Conservation (phyloP, 2,329 filamentous ascomycete species). For the Aspergillus sp. region DNA sequence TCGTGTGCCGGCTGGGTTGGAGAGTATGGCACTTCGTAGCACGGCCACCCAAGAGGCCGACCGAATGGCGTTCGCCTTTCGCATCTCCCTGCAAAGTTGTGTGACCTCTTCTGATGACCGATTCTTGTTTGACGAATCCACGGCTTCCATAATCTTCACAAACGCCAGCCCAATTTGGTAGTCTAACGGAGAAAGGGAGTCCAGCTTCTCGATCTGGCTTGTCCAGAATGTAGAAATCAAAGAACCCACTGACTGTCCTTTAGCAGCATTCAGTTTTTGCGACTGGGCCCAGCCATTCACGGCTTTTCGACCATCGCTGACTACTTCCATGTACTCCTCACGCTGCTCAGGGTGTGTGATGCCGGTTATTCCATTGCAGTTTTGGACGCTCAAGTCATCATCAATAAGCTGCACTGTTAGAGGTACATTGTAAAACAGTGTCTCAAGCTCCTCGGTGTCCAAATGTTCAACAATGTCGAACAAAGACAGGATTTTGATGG, state of each 20-base stretch:
- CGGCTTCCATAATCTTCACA: conserved; percentile 40
- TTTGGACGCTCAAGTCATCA: conserved; percentile 60
- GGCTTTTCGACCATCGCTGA: conserved; percentile 53
- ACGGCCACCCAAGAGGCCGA: conserved; percentile 52
- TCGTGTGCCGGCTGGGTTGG: conserved; percentile 50
- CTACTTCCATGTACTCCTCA: conserved; percentile 54
- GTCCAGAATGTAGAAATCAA: conserved; percentile 37
- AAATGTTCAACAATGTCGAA: conserved; percentile 38
- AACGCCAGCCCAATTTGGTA: conserved; percentile 47
- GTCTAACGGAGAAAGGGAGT: conserved; percentile 32
- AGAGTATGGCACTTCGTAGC: conserved; percentile 51
- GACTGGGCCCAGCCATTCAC: conserved; percentile 47
- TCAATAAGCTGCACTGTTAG: conserved; percentile 59
- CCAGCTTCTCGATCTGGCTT: conserved; percentile 33
- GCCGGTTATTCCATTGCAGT: conserved; percentile 57
- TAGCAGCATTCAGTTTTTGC: conserved; percentile 16
- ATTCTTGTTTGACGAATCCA: conserved; percentile 26
- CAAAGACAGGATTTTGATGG: conserved; percentile 57
- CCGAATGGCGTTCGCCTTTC: conserved; percentile 47
- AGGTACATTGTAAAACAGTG: conserved; percentile 54
- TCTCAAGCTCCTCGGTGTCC: conserved; percentile 35
- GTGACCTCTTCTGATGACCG: conserved; percentile 35
- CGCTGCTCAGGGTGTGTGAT: conserved; percentile 51
- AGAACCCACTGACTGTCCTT: conserved; percentile 26
- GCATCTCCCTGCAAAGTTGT: conserved; percentile 38